Conservation (phyloP, 805 yeast species). For the Candida andamanensis region DNA sequence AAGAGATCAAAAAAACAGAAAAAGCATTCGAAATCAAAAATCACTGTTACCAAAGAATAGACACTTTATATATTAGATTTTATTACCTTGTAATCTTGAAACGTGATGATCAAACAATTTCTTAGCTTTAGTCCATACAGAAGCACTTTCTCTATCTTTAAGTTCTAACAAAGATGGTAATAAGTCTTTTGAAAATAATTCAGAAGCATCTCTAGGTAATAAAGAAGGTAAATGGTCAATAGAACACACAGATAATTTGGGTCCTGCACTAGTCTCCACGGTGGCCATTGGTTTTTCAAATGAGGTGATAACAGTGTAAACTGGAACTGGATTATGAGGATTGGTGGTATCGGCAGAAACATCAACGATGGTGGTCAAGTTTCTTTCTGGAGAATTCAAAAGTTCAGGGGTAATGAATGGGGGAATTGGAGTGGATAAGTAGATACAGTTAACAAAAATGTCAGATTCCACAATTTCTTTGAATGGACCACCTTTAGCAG, state of each 20-base stretch:
- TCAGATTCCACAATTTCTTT: constrained; percentile 83
- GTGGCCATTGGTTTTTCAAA: constrained; percentile 86
- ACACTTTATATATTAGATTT: not conserved
- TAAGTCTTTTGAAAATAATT: constrained; percentile 80
- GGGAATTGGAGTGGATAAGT: constrained; percentile 86
- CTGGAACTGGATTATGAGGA: constrained; percentile 97
- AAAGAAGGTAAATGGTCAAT: constrained; percentile 95
- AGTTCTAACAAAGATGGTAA: constrained; percentile 84
- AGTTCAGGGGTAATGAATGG: constrained; percentile 75
- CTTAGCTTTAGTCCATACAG: constrained; percentile 91
- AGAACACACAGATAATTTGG: constrained; percentile 84
- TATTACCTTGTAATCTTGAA: constrained; percentile 54
- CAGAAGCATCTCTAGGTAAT: constrained; percentile 96
- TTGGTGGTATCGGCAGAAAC: constrained; percentile 98
- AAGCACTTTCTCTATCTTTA: constrained; percentile 74
- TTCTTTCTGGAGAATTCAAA: constrained; percentile 65
- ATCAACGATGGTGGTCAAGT: constrained; percentile 87
- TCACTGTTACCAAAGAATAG: constrained; percentile 55
- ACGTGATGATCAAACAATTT: constrained; percentile 80
- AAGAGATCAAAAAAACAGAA: constrained; percentile 42
- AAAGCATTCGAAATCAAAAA: constrained; percentile 24
- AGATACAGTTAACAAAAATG: constrained; percentile 93
- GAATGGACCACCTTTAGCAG: constrained; percentile 97
- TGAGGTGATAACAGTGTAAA: constrained; percentile 83
- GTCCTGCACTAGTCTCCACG: constrained; percentile 75